Conservation (phyloP, 2,329 filamentous ascomycete genomes). For the Coniochaeta ligniaria region DNA sequence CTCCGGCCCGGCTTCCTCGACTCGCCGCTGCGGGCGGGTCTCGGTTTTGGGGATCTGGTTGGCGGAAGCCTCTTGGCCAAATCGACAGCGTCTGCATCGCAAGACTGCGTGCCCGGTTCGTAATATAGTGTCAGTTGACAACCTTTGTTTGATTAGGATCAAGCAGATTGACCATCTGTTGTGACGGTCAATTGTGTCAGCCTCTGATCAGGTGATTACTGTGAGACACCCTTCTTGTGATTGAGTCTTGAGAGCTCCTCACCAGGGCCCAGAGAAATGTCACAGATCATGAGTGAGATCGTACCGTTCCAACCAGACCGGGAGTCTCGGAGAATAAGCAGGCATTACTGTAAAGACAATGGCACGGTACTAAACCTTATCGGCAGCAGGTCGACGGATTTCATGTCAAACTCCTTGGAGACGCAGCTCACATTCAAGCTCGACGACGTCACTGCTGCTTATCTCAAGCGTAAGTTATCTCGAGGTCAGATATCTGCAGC, state of each 20-base stretch:
- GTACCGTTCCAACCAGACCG: not conserved
- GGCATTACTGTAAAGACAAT: not conserved
- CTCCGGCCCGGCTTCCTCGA: constrained; percentile 13
- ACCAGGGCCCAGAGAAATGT: too few species aligned
- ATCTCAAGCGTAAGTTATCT: not conserved
- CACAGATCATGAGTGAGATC: not conserved
- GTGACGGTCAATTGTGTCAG: too few species aligned
- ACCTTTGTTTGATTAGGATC: too few species aligned
- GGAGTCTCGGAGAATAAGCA: not conserved
- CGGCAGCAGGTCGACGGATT: not conserved
- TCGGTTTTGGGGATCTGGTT: not conserved
- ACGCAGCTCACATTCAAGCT: not conserved
- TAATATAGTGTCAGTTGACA: too few species aligned
- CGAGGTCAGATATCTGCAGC: not conserved
- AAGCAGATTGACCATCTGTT: too few species aligned
- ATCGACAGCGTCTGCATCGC: not conserved
- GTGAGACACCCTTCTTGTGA: too few species aligned
- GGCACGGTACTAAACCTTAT: not conserved
- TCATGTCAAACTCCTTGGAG: not conserved
- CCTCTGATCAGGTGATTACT: too few species aligned
- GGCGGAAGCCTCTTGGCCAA: not conserved
- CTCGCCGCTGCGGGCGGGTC: not conserved
- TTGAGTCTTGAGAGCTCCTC: too few species aligned
- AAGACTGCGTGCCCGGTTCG: not conserved
- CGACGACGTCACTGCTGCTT: not conserved